Conservation (phyloP, 352 stramenopile species). For the Phytophthora ramorum region DNA sequence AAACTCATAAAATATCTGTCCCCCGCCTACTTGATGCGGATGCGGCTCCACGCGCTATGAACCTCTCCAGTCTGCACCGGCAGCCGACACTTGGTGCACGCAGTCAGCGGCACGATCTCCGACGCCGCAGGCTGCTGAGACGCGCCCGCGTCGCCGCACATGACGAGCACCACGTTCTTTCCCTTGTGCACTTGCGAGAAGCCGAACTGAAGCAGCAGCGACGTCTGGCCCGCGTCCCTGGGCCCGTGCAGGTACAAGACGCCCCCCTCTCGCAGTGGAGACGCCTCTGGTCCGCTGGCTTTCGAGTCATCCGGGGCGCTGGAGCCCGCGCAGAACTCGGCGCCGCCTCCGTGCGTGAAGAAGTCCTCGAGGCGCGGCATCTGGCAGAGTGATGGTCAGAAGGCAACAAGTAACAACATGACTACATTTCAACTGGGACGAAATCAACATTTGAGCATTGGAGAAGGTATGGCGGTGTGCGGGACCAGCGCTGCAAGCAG, state of each 20-base stretch:
- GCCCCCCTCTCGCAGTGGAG: slow-evolving; percentile 12
- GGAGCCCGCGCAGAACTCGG: slow-evolving; percentile 24
- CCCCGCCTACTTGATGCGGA: slow-evolving; percentile 65
- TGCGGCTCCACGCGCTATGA: slow-evolving; percentile 54
- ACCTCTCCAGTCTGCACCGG: slow-evolving; percentile 58
- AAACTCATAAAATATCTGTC: background rate
- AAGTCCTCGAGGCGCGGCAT: slow-evolving; percentile 62
- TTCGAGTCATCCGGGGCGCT: slow-evolving; percentile 9
- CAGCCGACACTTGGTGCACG: slow-evolving; percentile 48
- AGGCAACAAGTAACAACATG: background rate
- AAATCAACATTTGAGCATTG: no score
- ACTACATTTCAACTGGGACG: background rate
- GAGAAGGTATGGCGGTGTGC: no score
- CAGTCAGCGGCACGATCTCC: slow-evolving; percentile 46
- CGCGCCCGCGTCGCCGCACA: slow-evolving; percentile 40
- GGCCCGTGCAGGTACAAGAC: slow-evolving; percentile 61
- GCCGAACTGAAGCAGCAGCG: slow-evolving; percentile 68
- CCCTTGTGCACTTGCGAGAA: slow-evolving; percentile 57
- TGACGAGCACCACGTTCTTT: slow-evolving; percentile 57
- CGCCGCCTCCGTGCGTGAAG: slow-evolving; percentile 61
- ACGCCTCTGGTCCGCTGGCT: slow-evolving; percentile 3
- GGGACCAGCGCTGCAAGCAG: no score
- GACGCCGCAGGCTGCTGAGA: slow-evolving; percentile 26
- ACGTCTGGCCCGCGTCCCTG: slow-evolving; percentile 53
- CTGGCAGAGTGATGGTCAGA: slow-evolving; percentile 10